phyloP scores from a whole-genome alignment of 192 early-diverging fungal genomes.

The Backusella tuberculispora region DNA sequence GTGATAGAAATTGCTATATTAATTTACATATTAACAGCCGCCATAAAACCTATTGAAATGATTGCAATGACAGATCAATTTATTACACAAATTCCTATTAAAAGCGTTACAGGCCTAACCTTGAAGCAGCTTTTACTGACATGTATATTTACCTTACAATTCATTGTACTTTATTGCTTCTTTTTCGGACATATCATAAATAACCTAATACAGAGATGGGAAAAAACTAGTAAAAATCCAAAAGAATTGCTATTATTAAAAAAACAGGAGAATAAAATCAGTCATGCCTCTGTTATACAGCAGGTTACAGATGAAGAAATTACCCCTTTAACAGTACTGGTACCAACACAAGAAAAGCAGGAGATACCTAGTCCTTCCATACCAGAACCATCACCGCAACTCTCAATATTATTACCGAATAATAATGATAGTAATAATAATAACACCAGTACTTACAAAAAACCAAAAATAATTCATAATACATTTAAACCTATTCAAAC shows the following conservation, averaged over 20 bases:
- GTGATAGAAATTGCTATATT: neutral
- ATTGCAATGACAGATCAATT: neutral
- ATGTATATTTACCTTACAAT: constrained; percentile 3
- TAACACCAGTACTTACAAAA: neutral
- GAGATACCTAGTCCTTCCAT: neutral
- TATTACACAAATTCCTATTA: neutral
- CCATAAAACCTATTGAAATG: constrained; percentile 9
- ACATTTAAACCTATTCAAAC: constrained; percentile 6
- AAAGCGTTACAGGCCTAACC: neutral
- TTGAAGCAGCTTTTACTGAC: neutral
- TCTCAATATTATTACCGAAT: neutral
- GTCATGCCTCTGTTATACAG: neutral
- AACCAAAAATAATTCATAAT: neutral
- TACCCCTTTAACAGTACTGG: neutral
- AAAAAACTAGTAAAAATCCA: neutral
- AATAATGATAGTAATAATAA: neutral
- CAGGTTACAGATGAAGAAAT: neutral
- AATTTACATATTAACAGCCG: constrained; percentile 1
- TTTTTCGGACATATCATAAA: neutral
- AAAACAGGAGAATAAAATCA: neutral
- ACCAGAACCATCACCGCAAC: neutral
- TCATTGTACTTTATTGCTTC: constrained; percentile 12
- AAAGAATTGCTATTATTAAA: constrained; percentile 4
- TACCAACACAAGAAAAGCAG: neutral
- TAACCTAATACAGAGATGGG: neutral